Evolutionary conservation across 345 rosid genomes (phyloP), one percentile per base, ranked within the genome.

Genomic region (Passiflora organensis): DNA sequence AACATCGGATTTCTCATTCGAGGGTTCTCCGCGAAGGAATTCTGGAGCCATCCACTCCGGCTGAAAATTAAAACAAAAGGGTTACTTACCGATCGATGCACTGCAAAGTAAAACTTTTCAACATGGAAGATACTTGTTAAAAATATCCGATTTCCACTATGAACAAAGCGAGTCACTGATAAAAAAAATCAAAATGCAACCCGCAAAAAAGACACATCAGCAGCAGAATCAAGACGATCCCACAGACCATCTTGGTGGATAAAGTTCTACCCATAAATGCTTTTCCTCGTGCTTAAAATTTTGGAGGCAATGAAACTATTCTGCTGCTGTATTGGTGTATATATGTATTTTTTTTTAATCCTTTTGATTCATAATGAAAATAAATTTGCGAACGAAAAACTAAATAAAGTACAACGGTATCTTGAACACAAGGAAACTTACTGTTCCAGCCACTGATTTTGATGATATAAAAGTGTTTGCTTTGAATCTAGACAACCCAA

Each of bases 11-110:
- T 91, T 91, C 76, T 91, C 98, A 52, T 91, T 80, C 25, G 98
- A 86, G 6, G 95, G 98, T 75, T 91, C 98, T 17, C 98, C 98
- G 32, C 98, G 82, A 55, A 91, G 96, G 58, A 91, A 91, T 62
- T 91, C 98, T 50, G 98, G 96, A 74, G 98, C 96, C 98, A 91
- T 91, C 98, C 98, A 91, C 78, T 91, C 98, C 1, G 98, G 95
- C 98, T 91, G 87, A 78, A 79, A 78, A 72, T 48, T 25, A 66
- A 83, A 58, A 65, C 55, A 62, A 67, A 32, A 68, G 70, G 69
- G 69, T 80, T 51, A 74, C 76, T 62, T 57, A 76, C 57, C 67
- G 74, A 68, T 53, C 53, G 62, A 70, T 71, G 80, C 55, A 67
- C 67, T 39, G 38, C 58, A 69, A 51, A n/a, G n/a, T n/a, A n/a